Evolutionary conservation across 2,329 filamentous ascomycete species (phyloP), one percentile per base, ranked within the genome.

Genomic region (Penicillium sp.): DNA sequence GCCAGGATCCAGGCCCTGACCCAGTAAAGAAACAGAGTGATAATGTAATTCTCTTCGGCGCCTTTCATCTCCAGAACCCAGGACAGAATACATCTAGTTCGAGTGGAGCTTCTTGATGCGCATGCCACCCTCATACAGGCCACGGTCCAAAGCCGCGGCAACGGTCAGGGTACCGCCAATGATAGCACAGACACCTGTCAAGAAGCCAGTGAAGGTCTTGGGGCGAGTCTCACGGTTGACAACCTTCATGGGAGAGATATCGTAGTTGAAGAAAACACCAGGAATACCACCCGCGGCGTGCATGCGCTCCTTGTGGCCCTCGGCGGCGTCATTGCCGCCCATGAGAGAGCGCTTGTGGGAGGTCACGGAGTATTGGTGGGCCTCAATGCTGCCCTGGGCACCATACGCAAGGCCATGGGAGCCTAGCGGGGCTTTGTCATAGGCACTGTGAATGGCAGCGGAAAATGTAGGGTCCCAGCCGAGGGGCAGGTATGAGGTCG

Each of bases 231-330:
- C 94, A 39, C 90, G 85, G 74, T 98, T 98, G 70, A 98, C 86
- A 46, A 98, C 91, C 73, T 97, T 98, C 93, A 98, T 98, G 4
- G 93, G 93, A 2, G 91, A 97, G 65, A 98, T 98, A 58, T 98
- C 93, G 58, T 98, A 98, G 52, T 89, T 94, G 73, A 98, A 97
- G 75, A 98, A 98, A 10, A 98, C 90, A 29, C 93, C 93, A 0
- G 93, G 93, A 57, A 98, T 97, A 51, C 93, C 93, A 45, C 89
- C 90, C 38, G 82, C 75, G 2, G 91, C 87, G 66, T 98, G 93
- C 50, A 94, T 71, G 26, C 91, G 83, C 74, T 97, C 91, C 62
- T 90, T 84, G 65, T 98, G 93, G 11, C 90, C 91, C 58, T 94
- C 89, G 7, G 85, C 80, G 7, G 83, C 77, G 60, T 94, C 94